Conservation (phyloP, 345 rosid species). For the Microcos paniculata region DNA sequence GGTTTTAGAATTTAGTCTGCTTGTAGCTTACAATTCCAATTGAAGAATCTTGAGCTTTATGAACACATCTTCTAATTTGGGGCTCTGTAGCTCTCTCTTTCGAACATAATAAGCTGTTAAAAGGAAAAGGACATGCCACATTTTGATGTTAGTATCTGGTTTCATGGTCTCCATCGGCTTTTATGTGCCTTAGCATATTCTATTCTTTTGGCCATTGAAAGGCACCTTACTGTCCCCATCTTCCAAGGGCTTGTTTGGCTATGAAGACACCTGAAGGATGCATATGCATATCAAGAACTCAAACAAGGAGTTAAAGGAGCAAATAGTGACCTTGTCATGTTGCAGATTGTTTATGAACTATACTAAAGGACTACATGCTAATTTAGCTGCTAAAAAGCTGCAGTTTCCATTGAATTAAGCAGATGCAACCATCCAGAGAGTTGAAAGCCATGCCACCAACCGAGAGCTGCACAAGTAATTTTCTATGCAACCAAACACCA, state of each 20-base stretch:
- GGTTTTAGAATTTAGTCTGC: slow-evolving; percentile 20
- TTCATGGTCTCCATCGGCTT: slow-evolving; percentile 34
- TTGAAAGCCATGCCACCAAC: neutral
- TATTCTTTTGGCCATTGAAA: slow-evolving; percentile 23
- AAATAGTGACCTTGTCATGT: neutral
- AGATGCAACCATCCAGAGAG: neutral
- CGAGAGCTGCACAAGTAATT: neutral
- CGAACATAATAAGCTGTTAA: slow-evolving; percentile 19
- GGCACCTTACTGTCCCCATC: slow-evolving; percentile 15
- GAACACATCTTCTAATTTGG: slow-evolving; percentile 5
- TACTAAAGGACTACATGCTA: neutral
- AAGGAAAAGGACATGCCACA: slow-evolving; percentile 12
- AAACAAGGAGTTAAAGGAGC: neutral
- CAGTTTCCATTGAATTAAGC: neutral
- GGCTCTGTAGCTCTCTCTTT: slow-evolving; percentile 14
- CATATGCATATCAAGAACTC: neutral
- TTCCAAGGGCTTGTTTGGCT: slow-evolving; percentile 4
- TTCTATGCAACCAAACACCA: neutral
- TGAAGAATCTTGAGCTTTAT: slow-evolving; percentile 31
- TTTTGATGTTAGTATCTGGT: slow-evolving; percentile 8
- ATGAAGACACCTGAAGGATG: neutral
- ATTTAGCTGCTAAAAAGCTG: neutral
- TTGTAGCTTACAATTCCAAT: slow-evolving; percentile 31
- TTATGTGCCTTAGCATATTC: slow-evolving; percentile 28
- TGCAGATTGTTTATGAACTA: neutral